These are phyloP conservation scores for Fraxinus nigra DNA, from an alignment of 305 asterid species.

Conservation along the genomic window DNA sequence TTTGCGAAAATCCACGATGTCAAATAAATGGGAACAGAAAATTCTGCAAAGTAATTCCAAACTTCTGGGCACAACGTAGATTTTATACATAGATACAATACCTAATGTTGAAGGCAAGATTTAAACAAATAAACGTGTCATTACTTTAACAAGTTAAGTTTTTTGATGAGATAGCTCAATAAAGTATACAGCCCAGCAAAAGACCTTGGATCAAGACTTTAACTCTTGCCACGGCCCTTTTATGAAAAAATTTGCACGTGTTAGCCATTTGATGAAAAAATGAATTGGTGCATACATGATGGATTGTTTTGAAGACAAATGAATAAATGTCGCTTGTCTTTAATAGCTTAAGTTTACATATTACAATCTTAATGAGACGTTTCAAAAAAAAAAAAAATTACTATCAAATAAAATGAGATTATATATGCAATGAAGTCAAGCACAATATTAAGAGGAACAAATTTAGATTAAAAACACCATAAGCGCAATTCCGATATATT, in stretches of 20 bases:
- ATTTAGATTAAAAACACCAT: not conserved
- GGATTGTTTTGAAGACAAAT: not conserved
- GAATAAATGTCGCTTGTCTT: not conserved
- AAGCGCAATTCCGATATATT: not conserved
- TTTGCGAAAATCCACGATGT: not conserved
- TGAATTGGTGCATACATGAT: not conserved
- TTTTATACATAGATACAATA: not conserved
- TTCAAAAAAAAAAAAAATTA: not conserved
- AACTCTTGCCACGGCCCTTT: not conserved
- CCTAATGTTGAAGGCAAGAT: not conserved
- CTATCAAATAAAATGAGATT: not conserved
- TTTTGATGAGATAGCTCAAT: not conserved
- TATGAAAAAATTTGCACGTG: not conserved
- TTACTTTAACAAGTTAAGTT: not conserved
- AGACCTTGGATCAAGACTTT: not conserved
- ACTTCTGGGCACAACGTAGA: not conserved
- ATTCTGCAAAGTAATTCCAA: not conserved
- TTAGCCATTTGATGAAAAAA: not conserved
- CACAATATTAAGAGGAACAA: not conserved
- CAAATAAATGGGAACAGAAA: not conserved
- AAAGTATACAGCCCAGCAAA: not conserved
- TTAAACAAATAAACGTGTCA: not conserved
- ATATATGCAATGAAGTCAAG: not conserved
- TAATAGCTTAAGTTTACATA: not conserved
- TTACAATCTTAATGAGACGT: not conserved